Evolutionary conservation across 768 basidiomycete species (phyloP), one percentile per base, ranked within the genome.

Genomic region (Filobasidium wieringae): DNA sequence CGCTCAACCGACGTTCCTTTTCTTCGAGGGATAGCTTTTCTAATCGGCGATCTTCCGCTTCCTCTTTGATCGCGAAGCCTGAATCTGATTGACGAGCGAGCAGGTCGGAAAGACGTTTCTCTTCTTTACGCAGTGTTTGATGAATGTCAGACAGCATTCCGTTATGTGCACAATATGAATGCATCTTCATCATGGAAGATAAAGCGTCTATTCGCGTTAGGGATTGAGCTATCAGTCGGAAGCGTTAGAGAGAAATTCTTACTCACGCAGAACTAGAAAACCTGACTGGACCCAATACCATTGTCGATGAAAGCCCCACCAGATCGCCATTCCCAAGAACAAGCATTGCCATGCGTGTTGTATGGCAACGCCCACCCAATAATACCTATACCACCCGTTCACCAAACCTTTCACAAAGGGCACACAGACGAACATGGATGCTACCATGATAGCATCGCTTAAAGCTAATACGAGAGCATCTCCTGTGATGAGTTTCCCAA

Each of bases 251-350:
- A 32, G 4, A 2, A 17, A 14, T n/a, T 19, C 51, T 1, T 14
- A 69, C 71, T 68, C 58, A 72, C 72, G 74, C 2, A 75, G 58
- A 0, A 72, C 71, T 27, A 75, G 60, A 62, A 72, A 74, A 7
- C 74, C 74, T n/a, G 68, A 64, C 69, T 96, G 92, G 5, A 96
- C 92, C 92, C 92, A 96, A 33, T 89, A 90, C 92, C 92, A 96
- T 66, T 90, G 80, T 51, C 90, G 76, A 64, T 92, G 83, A 70
- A 88, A 92, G 0, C 91, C 95, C 91, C 92, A 96, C 43, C 79
- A 82, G 31, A 97, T 79, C 2, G 86, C 84, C 9, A 78, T 75
- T 37, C 79, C 79, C n/a, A 97, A 78, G 31, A 89, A 81, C 0
- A 75, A 66, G 0, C 85, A 81, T 75, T 97, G 93, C 51, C 84